Percentiles rank a stretch among this genome's conserved stretches.
Evolutionary conservation across 225 moss, liverwort and hornwort genomes (phyloP).

Genomic region (Sphagnum tenellum): DNA sequence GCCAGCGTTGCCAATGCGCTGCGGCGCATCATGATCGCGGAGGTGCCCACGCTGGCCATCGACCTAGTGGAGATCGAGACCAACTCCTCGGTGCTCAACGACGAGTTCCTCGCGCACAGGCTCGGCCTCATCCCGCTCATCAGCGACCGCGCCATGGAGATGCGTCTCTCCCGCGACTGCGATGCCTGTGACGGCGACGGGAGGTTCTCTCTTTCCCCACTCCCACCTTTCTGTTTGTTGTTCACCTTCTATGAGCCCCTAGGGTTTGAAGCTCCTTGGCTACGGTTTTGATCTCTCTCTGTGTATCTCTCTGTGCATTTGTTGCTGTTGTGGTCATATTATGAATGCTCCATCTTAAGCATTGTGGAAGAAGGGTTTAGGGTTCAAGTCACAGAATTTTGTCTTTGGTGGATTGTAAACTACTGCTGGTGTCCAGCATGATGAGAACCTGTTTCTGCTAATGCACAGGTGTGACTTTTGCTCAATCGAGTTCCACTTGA

Average conservation of each 20-base stretch:
- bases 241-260: too few species aligned
- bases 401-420: too few species aligned
- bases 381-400: too few species aligned
- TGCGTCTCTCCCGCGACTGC: slow-evolving; percentile 93
- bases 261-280: too few species aligned
- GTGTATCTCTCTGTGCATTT: too few species aligned
- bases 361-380: too few species aligned
- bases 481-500: slow-evolving; percentile 87
- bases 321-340: too few species aligned
- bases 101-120: slow-evolving; percentile 90
- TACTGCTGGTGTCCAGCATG: too few species aligned
- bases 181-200: slow-evolving; percentile 93
- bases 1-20: slow-evolving; percentile 97
- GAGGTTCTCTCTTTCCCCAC: slow-evolving; percentile 23
- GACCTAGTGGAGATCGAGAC: slow-evolving; percentile 95
- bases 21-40: slow-evolving; percentile 90
- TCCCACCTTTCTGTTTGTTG: too few species aligned
- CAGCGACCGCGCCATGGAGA: slow-evolving; percentile 97
- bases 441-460: neutral
- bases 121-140: slow-evolving; percentile 81
- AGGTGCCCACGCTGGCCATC: slow-evolving; percentile 92
- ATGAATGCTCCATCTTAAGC: too few species aligned
- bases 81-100: slow-evolving; percentile 90
- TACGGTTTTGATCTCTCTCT: too few species aligned
- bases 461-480: slow-evolving; percentile 74